Evolutionary conservation across 352 stramenopile genomes (phyloP), one percentile per base, ranked within the genome.

Genomic region (Globisporangium middletonii): DNA sequence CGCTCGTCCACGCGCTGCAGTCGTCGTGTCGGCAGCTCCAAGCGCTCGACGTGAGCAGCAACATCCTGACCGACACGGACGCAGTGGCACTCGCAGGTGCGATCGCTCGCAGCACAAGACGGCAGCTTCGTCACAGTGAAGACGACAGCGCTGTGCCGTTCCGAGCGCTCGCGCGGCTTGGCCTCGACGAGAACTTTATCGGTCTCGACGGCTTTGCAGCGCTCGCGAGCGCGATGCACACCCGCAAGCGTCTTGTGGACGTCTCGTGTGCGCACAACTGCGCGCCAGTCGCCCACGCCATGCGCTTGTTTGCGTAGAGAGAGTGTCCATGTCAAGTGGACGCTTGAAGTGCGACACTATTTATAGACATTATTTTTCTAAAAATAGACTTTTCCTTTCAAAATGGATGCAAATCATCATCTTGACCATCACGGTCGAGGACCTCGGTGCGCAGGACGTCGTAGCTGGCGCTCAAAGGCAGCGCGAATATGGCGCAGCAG

Each of bases 101-200:
- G 43, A 47, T 26, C 8, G 30, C 30, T 48, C 82, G 26, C 65
- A 76, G 44, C 49, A 68, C 16, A 27, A 35, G 26, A n/a, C 27
- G 2, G 28, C 7, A 35, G 37, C 5, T 26, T 3, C 35, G 1
- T 28, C 30, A 18, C n/a, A 16, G 6, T 30, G 11, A 37, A n/a
- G 44, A 47, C 11, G 5, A 37, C 27, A 18, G 26, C 5, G 1
- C 7, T 6, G 28, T 16, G 48, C 30, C 55, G 51, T 61, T 80
- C 1, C 64, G 66, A 1, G 28, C 49, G 8, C 60, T 88, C 2
- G 52, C 64, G 11, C 57, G 41, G 0, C 43, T 88, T 4, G 63
- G 72, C 35, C 60, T 90, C 18, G 60, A 78, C 28, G 80, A 86
- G 35, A 90, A 90, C 50, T 90, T 79, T 42, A 88, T 89, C 53